Percentiles rank a stretch among this genome's conserved stretches.
These are phyloP conservation scores for Malassezia restricta DNA, from an alignment of 1,284 basidiomycete species.

Conservation along the genomic window DNA sequence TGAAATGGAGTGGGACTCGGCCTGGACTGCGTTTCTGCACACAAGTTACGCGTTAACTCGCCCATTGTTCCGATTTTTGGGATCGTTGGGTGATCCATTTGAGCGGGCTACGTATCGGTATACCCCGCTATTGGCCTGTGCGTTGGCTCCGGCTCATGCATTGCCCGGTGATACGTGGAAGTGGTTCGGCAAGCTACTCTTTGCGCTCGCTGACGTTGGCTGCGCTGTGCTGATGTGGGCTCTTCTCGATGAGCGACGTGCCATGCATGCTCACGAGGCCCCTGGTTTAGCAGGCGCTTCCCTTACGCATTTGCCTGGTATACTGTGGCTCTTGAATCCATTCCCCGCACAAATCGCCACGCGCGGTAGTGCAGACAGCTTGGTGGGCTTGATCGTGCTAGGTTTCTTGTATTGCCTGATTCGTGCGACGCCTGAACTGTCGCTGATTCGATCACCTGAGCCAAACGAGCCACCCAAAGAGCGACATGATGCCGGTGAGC, in stretches of 20 bases:
- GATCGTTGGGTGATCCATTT: constrained; percentile 61
- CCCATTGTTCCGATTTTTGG: constrained; percentile 26
- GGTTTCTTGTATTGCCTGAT: constrained; percentile 52
- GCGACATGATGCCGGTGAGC: constrained; percentile 3
- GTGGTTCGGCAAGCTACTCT: constrained; percentile 73
- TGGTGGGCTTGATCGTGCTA: constrained; percentile 70
- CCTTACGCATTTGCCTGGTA: constrained; percentile 44
- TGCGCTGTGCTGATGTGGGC: constrained; percentile 67
- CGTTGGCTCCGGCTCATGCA: constrained; percentile 67
- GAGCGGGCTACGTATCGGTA: constrained; percentile 88
- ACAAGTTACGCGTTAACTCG: constrained; percentile 19
- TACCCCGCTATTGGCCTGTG: constrained; percentile 75
- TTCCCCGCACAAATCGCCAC: constrained; percentile 92
- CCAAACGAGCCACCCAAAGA: background rate
- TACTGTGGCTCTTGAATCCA: constrained; percentile 77
- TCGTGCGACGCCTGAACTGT: constrained; percentile 25
- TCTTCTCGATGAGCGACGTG: constrained; percentile 49
- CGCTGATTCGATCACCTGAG: constrained; percentile 14
- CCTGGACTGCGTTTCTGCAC: background rate
- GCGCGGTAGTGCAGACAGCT: constrained; percentile 81
- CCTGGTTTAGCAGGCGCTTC: background rate
- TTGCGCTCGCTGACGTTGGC: constrained; percentile 70
- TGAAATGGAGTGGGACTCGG: background rate
- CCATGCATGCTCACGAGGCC: background rate
- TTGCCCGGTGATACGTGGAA: constrained; percentile 41